Evolutionary conservation across 371 early-diverging fungal genomes (phyloP), one percentile per base, ranked within the genome.

Genomic region (Rhizopus microsporus): DNA sequence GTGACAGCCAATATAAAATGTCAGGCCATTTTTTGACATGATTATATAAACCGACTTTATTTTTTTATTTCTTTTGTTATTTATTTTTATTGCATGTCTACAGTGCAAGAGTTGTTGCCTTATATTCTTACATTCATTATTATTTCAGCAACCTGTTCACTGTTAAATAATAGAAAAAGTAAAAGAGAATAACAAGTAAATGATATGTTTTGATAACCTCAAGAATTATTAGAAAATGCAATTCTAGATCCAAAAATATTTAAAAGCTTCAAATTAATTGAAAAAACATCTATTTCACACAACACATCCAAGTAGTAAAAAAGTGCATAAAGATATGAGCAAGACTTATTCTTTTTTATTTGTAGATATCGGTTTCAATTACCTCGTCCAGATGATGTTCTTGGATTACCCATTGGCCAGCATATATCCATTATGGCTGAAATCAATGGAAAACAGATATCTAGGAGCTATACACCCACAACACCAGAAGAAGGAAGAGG

Each of bases 381-480:
- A 34, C 90, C 91, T 2, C 31, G 64, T 9, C 61, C 77, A 39
- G 79, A 85, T 38, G 78, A 77, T 43, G 54, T 73, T 17, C 78
- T 94, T 33, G 93, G 93, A 13, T 78, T 94, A 52, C 93, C 94
- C 30, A 90, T 89, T 47, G 95, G 95, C 5, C 93, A 92, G 80
- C 95, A 95, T 67, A 85, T 95, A 56, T 88, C 92, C 38, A 69
- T 95, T 45, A 85, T 86, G 79, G 88, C 90, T 17, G 78, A 81
- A 47, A 82, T 93, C 49, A 79, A 86, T 59, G 95, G 92, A 47
- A 93, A 93, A 68, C 79, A 85, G 33, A 81, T 92, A 32, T 75
- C 81, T 16, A 85, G 96, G 52, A 92, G 91, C 65, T 95, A 95
- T 76, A 95, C 96, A 32, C 96, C 96, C 15, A 89, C 88, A 34